Conservation (phyloP, 345 rosid species). For the Odontarrhena argentea region DNA sequence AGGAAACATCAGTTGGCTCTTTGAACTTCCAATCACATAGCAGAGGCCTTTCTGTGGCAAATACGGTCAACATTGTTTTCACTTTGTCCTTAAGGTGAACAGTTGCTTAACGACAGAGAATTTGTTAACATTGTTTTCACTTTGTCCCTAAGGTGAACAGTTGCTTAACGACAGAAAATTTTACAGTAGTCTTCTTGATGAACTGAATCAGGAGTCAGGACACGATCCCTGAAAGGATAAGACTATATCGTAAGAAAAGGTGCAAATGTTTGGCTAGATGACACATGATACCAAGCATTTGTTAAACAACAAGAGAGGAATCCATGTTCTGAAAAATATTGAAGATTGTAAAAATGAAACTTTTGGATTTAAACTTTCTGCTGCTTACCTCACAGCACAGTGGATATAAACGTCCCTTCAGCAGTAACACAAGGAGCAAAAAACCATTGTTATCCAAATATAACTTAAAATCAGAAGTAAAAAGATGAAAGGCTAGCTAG, state of each 20-base stretch:
- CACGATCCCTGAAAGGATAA: conserved; percentile 54
- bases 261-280: conserved; percentile 11
- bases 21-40: conserved; percentile 41
- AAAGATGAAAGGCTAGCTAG: no score
- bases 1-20: conserved; percentile 41
- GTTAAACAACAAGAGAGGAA: conserved; percentile 8
- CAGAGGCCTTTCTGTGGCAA: conserved; percentile 35
- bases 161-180: conserved; percentile 29
- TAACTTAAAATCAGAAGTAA: no score
- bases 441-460: no score
- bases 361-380: conserved; percentile 42
- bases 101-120: no score
- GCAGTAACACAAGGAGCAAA: background rate
- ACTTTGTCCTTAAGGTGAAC: no score
- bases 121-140: conserved; percentile 17
- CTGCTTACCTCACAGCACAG: conserved; percentile 59
- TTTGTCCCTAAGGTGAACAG: conserved; percentile 14
- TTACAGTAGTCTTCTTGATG: conserved; percentile 32
- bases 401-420: conserved; percentile 68
- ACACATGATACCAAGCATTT: conserved; percentile 11
- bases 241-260: conserved; percentile 9
- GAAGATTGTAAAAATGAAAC: conserved; percentile 46
- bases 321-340: background rate
- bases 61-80: background rate
- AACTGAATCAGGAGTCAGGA: conserved; percentile 58